phyloP scores from a whole-genome alignment of 1,284 basidiomycete genomes.

The Mycena citricolor region DNA sequence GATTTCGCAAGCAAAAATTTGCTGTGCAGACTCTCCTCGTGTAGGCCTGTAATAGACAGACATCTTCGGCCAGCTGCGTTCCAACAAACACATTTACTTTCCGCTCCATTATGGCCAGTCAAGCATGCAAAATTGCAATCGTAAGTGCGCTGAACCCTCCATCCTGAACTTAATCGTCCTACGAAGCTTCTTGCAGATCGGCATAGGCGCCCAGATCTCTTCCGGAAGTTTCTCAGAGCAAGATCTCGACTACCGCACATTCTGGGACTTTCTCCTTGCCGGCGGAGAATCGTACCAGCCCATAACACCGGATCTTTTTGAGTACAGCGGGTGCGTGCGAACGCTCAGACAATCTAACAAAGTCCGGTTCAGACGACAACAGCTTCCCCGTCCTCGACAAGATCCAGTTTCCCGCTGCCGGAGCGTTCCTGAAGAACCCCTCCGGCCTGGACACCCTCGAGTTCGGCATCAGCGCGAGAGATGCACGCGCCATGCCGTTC shows the following conservation, averaged over 20 bases:
- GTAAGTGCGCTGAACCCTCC: no score
- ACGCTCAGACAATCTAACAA: no score
- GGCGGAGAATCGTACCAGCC: background rate
- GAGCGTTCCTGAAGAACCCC: conserved; percentile 12
- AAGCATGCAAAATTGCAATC: no score
- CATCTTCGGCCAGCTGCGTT: no score
- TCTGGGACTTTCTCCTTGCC: conserved; percentile 2
- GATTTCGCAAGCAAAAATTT: no score
- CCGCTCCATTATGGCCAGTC: no score
- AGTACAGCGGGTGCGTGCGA: background rate
- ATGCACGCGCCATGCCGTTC: conserved; percentile 9
- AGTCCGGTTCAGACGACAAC: no score
- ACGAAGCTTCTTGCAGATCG: no score
- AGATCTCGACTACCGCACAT: background rate
- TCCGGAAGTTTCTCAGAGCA: conserved; percentile 9
- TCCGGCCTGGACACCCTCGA: conserved; percentile 7
- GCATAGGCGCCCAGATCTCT: conserved; percentile 12
- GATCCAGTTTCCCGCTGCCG: conserved; percentile 7
- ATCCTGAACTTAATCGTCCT: no score
- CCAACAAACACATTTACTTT: no score
- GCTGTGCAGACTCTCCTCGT: no score
- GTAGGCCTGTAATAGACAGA: no score
- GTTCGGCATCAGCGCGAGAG: conserved; percentile 10
- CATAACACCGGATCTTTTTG: background rate
- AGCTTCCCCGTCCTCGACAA: background rate